Base-by-base conservation (phyloP, 805 yeast species). In the Zygoascus tannicola region DNA sequence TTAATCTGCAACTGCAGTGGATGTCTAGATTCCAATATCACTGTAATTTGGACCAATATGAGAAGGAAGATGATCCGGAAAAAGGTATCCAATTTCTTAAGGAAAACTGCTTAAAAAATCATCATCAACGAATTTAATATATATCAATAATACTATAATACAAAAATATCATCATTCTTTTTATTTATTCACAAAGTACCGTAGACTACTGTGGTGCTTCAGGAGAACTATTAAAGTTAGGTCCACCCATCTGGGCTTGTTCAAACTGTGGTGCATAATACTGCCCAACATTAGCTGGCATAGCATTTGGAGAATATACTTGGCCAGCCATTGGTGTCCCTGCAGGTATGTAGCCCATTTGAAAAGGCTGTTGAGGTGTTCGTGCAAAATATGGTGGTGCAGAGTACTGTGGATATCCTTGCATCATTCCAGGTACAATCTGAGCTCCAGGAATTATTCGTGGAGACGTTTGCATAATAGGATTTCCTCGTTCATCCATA, bases 351-450 rank as follows among this genome's bases (percentile, higher is more conserved):
- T 47, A 49, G 28, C 50, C 50, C 48, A 48, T 45, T 35, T 3
- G 46, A 48, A 26, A 32, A 19, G 12, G 36, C 30, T 37, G 50
- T 38, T 45, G 54, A 8, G 50, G 50, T 8, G 47, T 38, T 32
- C 50, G 45, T 12, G 51, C 51, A 28, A 48, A 50, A 38, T 50
- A 52, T 40, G 49, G 55, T 7, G 55, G 51, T 23, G 44, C 40
- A 14, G 44, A 48, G 26, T 49, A 49, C 37, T 40, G 50, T 3
- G 52, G 51, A 26, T 48, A 47, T 4, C 38, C 44, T 3, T 52
- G 54, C 16, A 50, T 35, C 35, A 51, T 41, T 5, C 51, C 51
- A 3, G 54, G 48, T 28, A 50, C 38, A 36, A 48, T 41, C 20
- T 41, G 49, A 26, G 30, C 30, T 8, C 43, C 48, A 12, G 49